Conservation (phyloP, 1,284 basidiomycete genomes). For the Ceratobasidium sp. region DNA sequence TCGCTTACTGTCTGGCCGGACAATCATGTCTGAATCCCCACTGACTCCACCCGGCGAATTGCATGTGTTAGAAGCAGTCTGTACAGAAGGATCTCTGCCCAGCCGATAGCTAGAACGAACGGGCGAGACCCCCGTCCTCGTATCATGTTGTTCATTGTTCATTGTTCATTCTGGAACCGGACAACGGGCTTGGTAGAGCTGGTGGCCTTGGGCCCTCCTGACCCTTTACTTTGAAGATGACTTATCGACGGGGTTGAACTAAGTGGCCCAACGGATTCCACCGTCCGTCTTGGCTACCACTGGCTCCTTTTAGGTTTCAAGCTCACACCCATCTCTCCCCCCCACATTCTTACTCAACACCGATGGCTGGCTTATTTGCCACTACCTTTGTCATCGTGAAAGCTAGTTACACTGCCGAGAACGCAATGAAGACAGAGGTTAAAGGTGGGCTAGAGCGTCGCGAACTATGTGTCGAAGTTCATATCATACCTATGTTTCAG, state of each 20-base stretch:
- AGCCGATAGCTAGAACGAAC: too few relatives aligned
- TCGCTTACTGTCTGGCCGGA: too few relatives aligned
- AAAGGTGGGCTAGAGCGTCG: background rate
- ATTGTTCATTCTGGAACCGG: too few relatives aligned
- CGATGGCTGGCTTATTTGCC: background rate
- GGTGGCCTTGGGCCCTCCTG: too few relatives aligned
- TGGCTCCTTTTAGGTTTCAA: background rate
- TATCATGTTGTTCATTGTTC: too few relatives aligned
- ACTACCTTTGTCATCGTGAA: background rate
- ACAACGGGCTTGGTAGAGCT: too few relatives aligned
- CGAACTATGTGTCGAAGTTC: background rate
- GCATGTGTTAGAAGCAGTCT: too few relatives aligned
- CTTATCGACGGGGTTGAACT: too few relatives aligned
- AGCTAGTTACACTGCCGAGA: background rate
- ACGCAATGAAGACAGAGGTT: background rate
- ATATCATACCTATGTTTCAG: background rate
- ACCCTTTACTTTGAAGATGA: background rate
- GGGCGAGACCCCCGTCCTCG: too few relatives aligned
- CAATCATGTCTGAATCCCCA: too few relatives aligned
- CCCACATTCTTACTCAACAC: background rate
- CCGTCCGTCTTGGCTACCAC: background rate
- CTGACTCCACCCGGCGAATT: too few relatives aligned
- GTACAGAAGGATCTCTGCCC: too few relatives aligned
- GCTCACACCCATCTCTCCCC: background rate
- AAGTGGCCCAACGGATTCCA: background rate